A percentile compares a stretch with the other conserved stretches of the same genome.
Evolutionary conservation across 2,329 filamentous ascomycete species (phyloP).

Genomic region (Dothistroma pini): DNA sequence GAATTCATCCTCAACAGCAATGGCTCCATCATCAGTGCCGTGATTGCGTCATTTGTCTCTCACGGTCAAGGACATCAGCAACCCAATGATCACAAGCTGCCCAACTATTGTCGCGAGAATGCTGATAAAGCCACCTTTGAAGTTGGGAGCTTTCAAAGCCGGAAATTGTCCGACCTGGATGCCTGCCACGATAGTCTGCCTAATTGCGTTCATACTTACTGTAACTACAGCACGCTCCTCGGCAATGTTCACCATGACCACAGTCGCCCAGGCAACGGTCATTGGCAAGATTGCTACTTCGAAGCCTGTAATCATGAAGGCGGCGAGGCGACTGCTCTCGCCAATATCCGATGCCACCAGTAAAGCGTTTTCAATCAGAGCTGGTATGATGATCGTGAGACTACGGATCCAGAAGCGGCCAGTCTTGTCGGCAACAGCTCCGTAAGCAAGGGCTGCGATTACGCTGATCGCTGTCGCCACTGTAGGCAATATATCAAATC

Average conservation of each 20-base stretch:
- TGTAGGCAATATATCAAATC: slow-evolving; percentile 43
- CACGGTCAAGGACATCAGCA: neutral
- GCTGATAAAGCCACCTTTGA: slow-evolving; percentile 28
- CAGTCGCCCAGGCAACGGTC: slow-evolving; percentile 10
- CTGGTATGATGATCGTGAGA: slow-evolving; percentile 34
- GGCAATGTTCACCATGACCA: slow-evolving; percentile 3
- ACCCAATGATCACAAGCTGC: slow-evolving; percentile 28
- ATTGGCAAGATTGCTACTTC: slow-evolving; percentile 25
- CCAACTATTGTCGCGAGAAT: slow-evolving; percentile 35
- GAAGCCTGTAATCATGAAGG: slow-evolving; percentile 40
- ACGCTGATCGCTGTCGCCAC: slow-evolving; percentile 40
- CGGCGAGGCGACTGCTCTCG: slow-evolving; percentile 37
- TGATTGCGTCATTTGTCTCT: no score
- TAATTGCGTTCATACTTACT: slow-evolving; percentile 45
- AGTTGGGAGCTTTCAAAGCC: slow-evolving; percentile 37
- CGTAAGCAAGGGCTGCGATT: slow-evolving; percentile 35
- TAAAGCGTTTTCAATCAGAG: slow-evolving; percentile 35
- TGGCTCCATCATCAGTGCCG: no score
- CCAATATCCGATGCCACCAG: slow-evolving; percentile 40
- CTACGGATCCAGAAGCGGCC: slow-evolving; percentile 38
- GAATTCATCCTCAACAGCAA: no score
- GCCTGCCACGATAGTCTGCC: slow-evolving; percentile 42
- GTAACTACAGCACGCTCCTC: slow-evolving; percentile 44
- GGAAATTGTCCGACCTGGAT: slow-evolving; percentile 42
- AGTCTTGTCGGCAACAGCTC: slow-evolving; percentile 35